phyloP scores from a whole-genome alignment of 345 rosid genomes.

The Euphorbia pulcherrima region DNA sequence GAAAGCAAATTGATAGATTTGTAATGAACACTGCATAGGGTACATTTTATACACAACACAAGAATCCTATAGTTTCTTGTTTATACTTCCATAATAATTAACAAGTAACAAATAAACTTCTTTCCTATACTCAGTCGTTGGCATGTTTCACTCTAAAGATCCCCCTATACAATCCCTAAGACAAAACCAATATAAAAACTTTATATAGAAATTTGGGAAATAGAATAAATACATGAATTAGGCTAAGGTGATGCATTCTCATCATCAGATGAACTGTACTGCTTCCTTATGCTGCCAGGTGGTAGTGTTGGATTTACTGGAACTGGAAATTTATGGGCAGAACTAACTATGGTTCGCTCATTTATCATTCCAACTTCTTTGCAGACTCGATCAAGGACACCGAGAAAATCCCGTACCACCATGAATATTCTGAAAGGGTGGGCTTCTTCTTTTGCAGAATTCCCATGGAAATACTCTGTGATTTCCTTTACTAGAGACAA shows the following conservation, averaged over 20 bases:
- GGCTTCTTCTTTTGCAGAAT: constrained; percentile 98
- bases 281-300: constrained; percentile 25
- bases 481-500: constrained; percentile 86
- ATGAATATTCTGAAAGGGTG: constrained; percentile 95
- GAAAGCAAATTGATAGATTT: background rate
- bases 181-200: constrained; percentile 39
- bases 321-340: constrained; percentile 68
- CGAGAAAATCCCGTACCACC: constrained; percentile 93
- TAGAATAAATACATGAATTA: constrained; percentile 33
- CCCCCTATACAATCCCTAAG: constrained; percentile 39
- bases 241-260: constrained; percentile 48
- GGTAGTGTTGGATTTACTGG: constrained; percentile 35
- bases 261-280: constrained; percentile 52
- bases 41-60: constrained; percentile 7
- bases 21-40: background rate
- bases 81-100: constrained; percentile 15
- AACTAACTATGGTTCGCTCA: constrained; percentile 75
- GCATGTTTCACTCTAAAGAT: constrained; percentile 16
- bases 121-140: constrained; percentile 8
- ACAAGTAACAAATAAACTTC: background rate
- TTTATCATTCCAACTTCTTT: constrained; percentile 89
- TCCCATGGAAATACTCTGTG: constrained; percentile 97
- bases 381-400: constrained; percentile 84
- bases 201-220: constrained; percentile 40
- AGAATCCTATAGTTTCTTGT: constrained; percentile 3